Percentiles rank a stretch among this genome's conserved stretches.
Conservation (phyloP, 169 alveolate genomes). For the Eimeria sp. region DNA sequence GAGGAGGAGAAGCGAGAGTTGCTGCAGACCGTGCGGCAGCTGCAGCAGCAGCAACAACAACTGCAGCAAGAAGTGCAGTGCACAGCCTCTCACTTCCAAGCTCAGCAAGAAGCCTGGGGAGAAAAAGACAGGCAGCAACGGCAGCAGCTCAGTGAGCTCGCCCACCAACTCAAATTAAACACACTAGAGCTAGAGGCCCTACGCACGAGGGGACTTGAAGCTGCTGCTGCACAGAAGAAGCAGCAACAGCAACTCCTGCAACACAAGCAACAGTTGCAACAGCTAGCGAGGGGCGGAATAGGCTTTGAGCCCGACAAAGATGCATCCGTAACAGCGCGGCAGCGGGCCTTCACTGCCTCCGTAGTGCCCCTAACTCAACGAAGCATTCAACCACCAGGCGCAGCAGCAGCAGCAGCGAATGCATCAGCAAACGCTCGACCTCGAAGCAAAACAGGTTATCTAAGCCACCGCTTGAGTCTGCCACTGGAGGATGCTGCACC, state of each 20-base stretch:
- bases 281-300: not conserved
- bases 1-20: conserved; percentile 35
- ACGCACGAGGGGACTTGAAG: not conserved
- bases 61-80: conserved; percentile 39
- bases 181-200: conserved; percentile 19
- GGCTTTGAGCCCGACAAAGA: not conserved
- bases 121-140: conserved; percentile 31
- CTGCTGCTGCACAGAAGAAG: conserved; percentile 14
- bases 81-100: not conserved
- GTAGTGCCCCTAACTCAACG: not conserved
- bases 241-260: conserved; percentile 46
- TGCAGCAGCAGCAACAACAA: conserved; percentile 70
- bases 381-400: conserved; percentile 23
- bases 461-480: not conserved
- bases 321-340: not conserved
- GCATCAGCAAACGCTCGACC: not conserved
- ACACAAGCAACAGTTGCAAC: conserved; percentile 16
- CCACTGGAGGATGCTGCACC: not conserved
- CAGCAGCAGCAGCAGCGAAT: conserved; percentile 25
- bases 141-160: not conserved
- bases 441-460: conserved; percentile 20
- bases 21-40: conserved; percentile 30
- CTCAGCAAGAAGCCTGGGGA: conserved; percentile 52
- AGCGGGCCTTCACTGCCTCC: not conserved
- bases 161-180: not conserved